Percentiles rank a stretch among this genome's conserved stretches.
Evolutionary conservation across 495 filamentous ascomycete species (phyloP).

Genomic region (Paragyromitra xinjiangensis): DNA sequence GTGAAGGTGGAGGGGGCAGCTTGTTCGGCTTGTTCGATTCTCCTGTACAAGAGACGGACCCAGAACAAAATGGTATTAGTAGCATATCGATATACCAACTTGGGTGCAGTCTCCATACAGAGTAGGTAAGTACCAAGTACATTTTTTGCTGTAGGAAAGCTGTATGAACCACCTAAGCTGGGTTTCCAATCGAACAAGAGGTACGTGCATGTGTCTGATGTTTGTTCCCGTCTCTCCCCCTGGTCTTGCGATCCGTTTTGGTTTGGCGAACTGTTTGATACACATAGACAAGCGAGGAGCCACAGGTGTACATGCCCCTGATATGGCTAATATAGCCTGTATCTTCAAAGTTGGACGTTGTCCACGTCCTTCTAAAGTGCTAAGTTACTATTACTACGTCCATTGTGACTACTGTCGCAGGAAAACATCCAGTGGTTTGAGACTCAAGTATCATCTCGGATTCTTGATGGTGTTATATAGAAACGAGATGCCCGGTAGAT

Average conservation of each 20-base stretch:
- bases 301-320: slow-evolving; percentile 43
- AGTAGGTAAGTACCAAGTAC: slow-evolving; percentile 48
- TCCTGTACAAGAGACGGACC: slow-evolving; percentile 29
- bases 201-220: slow-evolving; percentile 57
- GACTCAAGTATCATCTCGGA: slow-evolving; percentile 50
- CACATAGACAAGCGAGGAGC: slow-evolving; percentile 53
- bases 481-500: slow-evolving; percentile 47
- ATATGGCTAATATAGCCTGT: slow-evolving; percentile 54
- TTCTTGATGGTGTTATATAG: slow-evolving; percentile 52
- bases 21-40: slow-evolving; percentile 30
- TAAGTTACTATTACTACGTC: slow-evolving; percentile 36
- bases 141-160: slow-evolving; percentile 43
- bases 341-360: slow-evolving; percentile 46
- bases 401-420: slow-evolving; percentile 47
- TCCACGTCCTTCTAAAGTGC: slow-evolving; percentile 42
- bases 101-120: slow-evolving; percentile 39
- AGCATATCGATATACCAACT: slow-evolving; percentile 44
- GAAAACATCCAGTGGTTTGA: slow-evolving; percentile 49
- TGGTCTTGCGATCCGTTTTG: slow-evolving; percentile 52
- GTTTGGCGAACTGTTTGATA: slow-evolving; percentile 56
- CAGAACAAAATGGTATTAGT: slow-evolving; percentile 45
- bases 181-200: slow-evolving; percentile 57
- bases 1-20: slow-evolving; percentile 39
- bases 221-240: slow-evolving; percentile 53
- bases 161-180: slow-evolving; percentile 44